A percentile compares a stretch with the other conserved stretches of the same genome.
Evolutionary conservation across 2,329 filamentous ascomycete genomes (phyloP).

Genomic region (Lachnellula arida): DNA sequence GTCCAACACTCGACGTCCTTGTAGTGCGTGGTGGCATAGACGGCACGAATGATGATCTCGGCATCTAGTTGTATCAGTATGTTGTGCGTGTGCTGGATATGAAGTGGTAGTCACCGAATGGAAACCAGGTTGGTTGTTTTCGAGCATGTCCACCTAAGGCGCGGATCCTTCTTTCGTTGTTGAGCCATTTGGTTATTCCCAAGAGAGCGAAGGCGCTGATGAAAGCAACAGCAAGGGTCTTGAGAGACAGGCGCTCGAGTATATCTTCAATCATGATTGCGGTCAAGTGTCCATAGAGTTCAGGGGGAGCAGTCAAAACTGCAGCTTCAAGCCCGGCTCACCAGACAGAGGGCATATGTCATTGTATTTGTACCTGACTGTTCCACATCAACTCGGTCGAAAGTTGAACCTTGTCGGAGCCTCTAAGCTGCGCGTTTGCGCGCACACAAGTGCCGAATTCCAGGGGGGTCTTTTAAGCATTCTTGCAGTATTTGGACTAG

Average conservation of each 20-base stretch:
- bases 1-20: constrained; percentile 60
- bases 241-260: constrained; percentile 40
- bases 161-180: constrained; percentile 42
- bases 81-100: not conserved
- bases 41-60: constrained; percentile 56
- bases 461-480: not conserved
- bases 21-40: constrained; percentile 49
- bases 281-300: not conserved
- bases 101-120: constrained; percentile 39
- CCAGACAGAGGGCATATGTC: not conserved
- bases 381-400: constrained; percentile 8
- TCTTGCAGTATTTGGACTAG: no score
- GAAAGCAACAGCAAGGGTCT: constrained; percentile 12
- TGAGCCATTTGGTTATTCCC: constrained; percentile 32
- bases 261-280: constrained; percentile 29
- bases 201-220: constrained; percentile 25
- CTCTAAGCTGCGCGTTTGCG: constrained; percentile 7
- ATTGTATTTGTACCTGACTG: not conserved
- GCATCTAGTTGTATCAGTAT: constrained; percentile 45
- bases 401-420: constrained; percentile 18
- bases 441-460: not conserved
- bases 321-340: no score
- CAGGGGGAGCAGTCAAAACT: not conserved
- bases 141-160: constrained; percentile 42
- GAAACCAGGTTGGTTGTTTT: constrained; percentile 35